Evolutionary conservation across 208 protist species (phyloP).

Genomic region (Acanthamoeba castellanii): DNA sequence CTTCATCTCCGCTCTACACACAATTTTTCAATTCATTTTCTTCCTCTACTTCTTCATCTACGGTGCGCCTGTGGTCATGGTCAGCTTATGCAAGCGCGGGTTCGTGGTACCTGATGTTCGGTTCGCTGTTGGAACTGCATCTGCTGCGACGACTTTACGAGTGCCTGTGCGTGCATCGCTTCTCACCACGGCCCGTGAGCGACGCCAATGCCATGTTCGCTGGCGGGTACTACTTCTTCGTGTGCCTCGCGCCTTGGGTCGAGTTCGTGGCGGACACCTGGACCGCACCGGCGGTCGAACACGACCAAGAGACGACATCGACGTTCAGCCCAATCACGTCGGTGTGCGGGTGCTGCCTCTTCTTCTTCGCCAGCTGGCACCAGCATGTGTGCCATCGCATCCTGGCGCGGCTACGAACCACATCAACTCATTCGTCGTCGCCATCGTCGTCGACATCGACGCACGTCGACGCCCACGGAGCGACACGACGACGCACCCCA

Average conservation of each 20-base stretch:
- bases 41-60: no score
- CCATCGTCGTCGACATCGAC: neutral
- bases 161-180: neutral
- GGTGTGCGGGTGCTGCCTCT: neutral
- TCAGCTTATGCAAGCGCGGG: no score
- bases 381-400: neutral
- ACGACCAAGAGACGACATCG: no score
- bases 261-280: neutral
- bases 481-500: neutral
- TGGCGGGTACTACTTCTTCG: conserved; percentile 24
- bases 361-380: conserved; percentile 18
- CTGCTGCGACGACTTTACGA: conserved; percentile 22
- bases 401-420: neutral
- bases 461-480: neutral
- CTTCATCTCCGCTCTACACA: neutral
- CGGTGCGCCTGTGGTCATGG: neutral
- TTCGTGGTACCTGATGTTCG: neutral
- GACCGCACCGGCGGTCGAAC: neutral
- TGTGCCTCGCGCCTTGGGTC: conserved; percentile 14
- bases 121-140: neutral
- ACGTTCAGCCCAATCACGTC: neutral
- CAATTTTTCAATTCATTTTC: no score
- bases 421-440: neutral
- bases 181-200: conserved; percentile 9
- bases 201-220: conserved; percentile 14